A percentile compares a stretch with the other conserved stretches of the same genome.
These are phyloP conservation scores for Fibroporia radiculosa DNA, from an alignment of 768 basidiomycete species.

Conservation along the genomic window DNA sequence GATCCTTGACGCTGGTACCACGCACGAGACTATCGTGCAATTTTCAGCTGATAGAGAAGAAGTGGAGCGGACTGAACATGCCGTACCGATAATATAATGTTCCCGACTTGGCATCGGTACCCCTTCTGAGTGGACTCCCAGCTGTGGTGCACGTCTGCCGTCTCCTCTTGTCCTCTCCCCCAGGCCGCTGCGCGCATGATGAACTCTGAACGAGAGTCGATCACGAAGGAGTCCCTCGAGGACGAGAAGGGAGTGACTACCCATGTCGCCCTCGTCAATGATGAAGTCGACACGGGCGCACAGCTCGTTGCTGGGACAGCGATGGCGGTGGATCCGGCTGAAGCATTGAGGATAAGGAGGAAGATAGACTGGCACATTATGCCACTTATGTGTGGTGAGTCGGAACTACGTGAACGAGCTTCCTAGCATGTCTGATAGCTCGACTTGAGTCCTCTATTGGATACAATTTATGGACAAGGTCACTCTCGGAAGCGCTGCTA, in stretches of 20 bases:
- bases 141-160: neutral
- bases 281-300: constrained; percentile 57
- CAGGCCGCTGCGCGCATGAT: neutral
- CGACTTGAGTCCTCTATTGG: constrained; percentile 27
- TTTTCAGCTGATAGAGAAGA: too few species aligned
- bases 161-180: neutral
- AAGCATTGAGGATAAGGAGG: constrained; percentile 42
- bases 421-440: constrained; percentile 1
- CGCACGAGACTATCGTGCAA: too few species aligned
- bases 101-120: too few species aligned
- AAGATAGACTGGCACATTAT: constrained; percentile 66
- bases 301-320: constrained; percentile 41
- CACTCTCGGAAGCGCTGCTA: constrained; percentile 58
- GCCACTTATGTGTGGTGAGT: constrained; percentile 69
- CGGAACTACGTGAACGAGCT: too few species aligned
- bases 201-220: constrained; percentile 1
- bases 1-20: too few species aligned
- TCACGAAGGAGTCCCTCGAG: neutral
- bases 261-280: constrained; percentile 32
- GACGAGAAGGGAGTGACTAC: constrained; percentile 22
- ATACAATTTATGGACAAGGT: constrained; percentile 79
- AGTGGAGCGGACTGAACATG: too few species aligned
- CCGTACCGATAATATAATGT: too few species aligned
- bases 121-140: neutral
- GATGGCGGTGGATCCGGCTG: constrained; percentile 40